These are phyloP conservation scores for Lentinula detonsa DNA, from an alignment of 768 basidiomycete genomes.

Conservation along the genomic window DNA sequence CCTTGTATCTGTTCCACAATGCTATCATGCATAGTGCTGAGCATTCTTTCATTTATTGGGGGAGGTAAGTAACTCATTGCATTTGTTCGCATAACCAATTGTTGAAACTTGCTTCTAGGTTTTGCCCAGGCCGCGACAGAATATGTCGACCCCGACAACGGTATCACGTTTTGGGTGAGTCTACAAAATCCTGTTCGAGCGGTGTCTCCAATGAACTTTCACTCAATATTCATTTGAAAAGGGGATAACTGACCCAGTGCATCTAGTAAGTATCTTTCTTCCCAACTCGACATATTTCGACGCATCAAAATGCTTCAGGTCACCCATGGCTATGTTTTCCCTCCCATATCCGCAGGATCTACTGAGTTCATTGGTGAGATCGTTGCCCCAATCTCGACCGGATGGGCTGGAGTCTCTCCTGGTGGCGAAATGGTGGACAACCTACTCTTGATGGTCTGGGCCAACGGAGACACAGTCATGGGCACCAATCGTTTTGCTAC, in stretches of 20 bases:
- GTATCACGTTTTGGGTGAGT: conserved; percentile 38
- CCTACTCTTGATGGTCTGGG: conserved; percentile 57
- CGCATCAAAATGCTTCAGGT: neutral
- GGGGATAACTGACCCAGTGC: conserved; percentile 35
- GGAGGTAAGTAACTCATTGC: conserved; percentile 17
- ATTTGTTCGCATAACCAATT: neutral
- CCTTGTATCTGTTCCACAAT: conserved; percentile 5
- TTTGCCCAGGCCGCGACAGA: conserved; percentile 36
- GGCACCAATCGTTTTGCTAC: conserved; percentile 48
- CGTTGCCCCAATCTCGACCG: conserved; percentile 44
- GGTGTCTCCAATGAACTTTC: neutral
- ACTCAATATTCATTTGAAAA: neutral
- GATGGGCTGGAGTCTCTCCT: conserved; percentile 52
- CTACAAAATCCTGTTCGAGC: neutral
- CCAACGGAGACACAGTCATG: conserved; percentile 40
- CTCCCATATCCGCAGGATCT: conserved; percentile 32
- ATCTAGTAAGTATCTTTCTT: conserved; percentile 31
- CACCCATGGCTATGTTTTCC: conserved; percentile 43
- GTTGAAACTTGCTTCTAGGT: conserved; percentile 20
- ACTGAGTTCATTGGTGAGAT: conserved; percentile 61
- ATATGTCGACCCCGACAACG: conserved; percentile 48
- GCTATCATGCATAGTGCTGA: conserved; percentile 15
- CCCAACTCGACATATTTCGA: conserved; percentile 12
- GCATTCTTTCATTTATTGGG: conserved; percentile 22
- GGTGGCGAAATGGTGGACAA: conserved; percentile 50